Percentiles rank a stretch among this genome's conserved stretches.
These are phyloP conservation scores for Syzygium malaccense DNA, from an alignment of 441 rosid genomes.

Conservation along the genomic window DNA sequence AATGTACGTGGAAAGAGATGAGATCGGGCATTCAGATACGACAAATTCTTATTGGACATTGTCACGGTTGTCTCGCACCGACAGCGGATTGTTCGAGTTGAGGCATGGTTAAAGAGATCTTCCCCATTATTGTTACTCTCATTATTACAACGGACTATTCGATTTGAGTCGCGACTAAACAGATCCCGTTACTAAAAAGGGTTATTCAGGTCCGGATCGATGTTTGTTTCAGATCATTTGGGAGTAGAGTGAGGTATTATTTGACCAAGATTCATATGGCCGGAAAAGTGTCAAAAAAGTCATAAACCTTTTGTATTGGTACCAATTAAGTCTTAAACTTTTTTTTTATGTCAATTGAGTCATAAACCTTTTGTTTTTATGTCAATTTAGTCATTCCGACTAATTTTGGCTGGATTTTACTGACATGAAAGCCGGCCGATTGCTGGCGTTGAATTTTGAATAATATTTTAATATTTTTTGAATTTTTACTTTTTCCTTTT, in stretches of 20 bases:
- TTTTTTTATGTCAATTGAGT: no score
- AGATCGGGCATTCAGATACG: neutral
- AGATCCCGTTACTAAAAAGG: neutral
- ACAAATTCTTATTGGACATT: neutral
- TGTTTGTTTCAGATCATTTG: neutral
- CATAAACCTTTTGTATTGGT: no score
- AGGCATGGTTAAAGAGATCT: neutral
- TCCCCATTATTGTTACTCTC: neutral
- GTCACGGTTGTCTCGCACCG: neutral
- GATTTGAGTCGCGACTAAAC: neutral
- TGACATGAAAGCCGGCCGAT: fast-evolving
- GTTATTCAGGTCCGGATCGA: neutral
- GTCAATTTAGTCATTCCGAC: no score
- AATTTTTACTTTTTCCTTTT: no score
- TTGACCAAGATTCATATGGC: neutral
- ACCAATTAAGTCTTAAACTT: no score
- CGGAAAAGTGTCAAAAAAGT: no score
- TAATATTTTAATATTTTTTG: no score
- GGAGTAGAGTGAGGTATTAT: neutral
- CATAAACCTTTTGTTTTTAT: no score
- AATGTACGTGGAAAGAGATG: neutral
- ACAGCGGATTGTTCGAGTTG: neutral
- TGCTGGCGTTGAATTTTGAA: no score
- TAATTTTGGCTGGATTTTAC: no score
- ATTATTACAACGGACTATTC: neutral